A percentile compares a stretch with the other conserved stretches of the same genome.
phyloP scores from a whole-genome alignment of 179 eudicot species.

The Silene noctiflora region DNA sequence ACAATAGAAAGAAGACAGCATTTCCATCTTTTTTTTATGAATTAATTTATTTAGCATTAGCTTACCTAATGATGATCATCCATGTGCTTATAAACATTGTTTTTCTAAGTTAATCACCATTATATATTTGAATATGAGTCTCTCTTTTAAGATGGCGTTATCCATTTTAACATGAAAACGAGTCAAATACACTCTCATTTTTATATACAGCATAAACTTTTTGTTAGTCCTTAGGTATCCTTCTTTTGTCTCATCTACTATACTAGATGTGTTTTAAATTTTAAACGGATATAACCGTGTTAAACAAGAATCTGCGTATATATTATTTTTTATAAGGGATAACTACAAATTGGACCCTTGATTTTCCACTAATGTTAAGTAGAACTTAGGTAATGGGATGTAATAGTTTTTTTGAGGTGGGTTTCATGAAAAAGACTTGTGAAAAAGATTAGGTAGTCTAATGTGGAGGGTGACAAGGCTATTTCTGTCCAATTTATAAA shows the following conservation, averaged over 20 bases:
- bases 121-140: neutral
- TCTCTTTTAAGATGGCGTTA: too few relatives aligned
- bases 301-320: too few relatives aligned
- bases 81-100: constrained; percentile 9
- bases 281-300: too few relatives aligned
- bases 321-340: neutral
- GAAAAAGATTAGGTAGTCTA: neutral
- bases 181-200: too few relatives aligned
- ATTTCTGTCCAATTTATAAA: neutral
- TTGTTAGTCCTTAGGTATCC: too few relatives aligned
- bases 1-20: constrained; percentile 18
- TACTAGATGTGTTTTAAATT: too few relatives aligned
- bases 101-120: constrained; percentile 10
- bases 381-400: neutral
- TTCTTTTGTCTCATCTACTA: too few relatives aligned
- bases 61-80: constrained; percentile 22
- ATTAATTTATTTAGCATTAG: constrained; percentile 9
- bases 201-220: too few relatives aligned
- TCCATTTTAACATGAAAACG: too few relatives aligned
- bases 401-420: constrained; percentile 1
- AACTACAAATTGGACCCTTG: constrained; percentile 5
- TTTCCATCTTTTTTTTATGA: neutral
- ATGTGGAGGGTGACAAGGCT: neutral
- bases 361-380: constrained; percentile 18
- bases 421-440: neutral